Evolutionary conservation across 1,139 yeast species (phyloP), one percentile per base, ranked within the genome.

Genomic region (Saccharomyces hybrid): DNA sequence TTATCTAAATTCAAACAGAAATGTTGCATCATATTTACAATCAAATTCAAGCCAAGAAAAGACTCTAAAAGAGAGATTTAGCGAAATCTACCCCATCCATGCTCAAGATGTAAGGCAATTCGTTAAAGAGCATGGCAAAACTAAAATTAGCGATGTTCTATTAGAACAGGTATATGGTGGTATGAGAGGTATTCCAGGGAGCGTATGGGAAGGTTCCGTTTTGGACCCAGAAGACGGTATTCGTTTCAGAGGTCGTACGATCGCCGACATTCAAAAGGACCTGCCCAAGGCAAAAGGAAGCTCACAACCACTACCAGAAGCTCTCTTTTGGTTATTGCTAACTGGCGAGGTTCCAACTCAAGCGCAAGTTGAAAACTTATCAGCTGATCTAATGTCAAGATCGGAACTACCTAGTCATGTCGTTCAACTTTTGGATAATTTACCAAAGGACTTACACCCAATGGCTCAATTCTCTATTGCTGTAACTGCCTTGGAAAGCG

Each of bases 141-240:
- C 95, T 69, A 93, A 73, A 59, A 89, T 95, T 68, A 98, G 97
- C 67, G 97, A 93, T 78, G 95, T 91, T 64, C 79, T 84, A 63
- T 81, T 93, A 64, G 97, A 89, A 76, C 98, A 93, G 79, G 97
- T 97, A 54, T 93, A 93, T 78, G 99, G 98, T 81, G 99, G 99
- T 82, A 89, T 88, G 97, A 86, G 97, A 78, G 97, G 97, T 75
- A 88, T 91, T 78, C 88, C 88, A 78, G 96, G 97, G 70, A 81
- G 93, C 67, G 97, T 93, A 59, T 93, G 98, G 98, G 98, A 93
- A 81, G 99, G 99, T 69, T 91, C 98, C 56, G 99, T 93, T 56
- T 81, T 93, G 74, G 99, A 93, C 77, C 95, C 99, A 66, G 86
- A 86, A 64, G 99, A 93, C 78, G 99, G 99, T 71, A 93, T 93